Evolutionary conservation across 2,329 filamentous ascomycete genomes (phyloP).

Genomic region (Cladobotryum protrusum): DNA sequence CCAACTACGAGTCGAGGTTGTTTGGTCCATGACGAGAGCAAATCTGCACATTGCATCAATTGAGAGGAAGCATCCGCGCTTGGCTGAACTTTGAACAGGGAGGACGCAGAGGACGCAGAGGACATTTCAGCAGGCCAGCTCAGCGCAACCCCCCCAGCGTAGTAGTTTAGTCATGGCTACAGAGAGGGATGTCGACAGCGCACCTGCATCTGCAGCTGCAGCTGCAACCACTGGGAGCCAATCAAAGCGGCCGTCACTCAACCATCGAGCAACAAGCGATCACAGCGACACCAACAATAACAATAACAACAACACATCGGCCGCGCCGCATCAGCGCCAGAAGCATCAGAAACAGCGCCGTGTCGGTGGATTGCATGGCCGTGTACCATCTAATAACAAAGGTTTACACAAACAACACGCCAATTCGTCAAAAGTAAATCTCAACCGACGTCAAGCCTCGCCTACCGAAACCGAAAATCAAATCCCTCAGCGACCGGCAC

Average conservation of each 20-base stretch:
- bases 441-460: conserved; percentile 39
- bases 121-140: neutral
- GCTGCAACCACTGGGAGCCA: conserved; percentile 37
- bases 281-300: conserved; percentile 25
- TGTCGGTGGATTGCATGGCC: conserved; percentile 43
- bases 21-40: neutral
- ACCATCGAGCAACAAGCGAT: conserved; percentile 27
- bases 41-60: neutral
- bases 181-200: conserved; percentile 43
- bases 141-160: conserved; percentile 4
- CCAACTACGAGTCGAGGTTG: neutral
- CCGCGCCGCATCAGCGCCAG: conserved; percentile 19
- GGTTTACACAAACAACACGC: conserved; percentile 38
- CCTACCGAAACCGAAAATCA: conserved; percentile 24
- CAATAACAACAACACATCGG: conserved; percentile 18
- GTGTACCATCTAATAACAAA: conserved; percentile 49
- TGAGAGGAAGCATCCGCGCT: neutral
- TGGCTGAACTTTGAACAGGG: neutral
- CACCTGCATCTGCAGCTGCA: conserved; percentile 23
- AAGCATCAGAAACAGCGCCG: conserved; percentile 29
- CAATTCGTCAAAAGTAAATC: conserved; percentile 28
- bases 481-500: conserved; percentile 22
- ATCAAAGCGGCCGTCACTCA: conserved; percentile 47
- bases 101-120: neutral
- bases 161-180: conserved; percentile 31